phyloP scores from a whole-genome alignment of 2,329 filamentous ascomycete species.

The Gnomoniopsis smithogilvyi region DNA sequence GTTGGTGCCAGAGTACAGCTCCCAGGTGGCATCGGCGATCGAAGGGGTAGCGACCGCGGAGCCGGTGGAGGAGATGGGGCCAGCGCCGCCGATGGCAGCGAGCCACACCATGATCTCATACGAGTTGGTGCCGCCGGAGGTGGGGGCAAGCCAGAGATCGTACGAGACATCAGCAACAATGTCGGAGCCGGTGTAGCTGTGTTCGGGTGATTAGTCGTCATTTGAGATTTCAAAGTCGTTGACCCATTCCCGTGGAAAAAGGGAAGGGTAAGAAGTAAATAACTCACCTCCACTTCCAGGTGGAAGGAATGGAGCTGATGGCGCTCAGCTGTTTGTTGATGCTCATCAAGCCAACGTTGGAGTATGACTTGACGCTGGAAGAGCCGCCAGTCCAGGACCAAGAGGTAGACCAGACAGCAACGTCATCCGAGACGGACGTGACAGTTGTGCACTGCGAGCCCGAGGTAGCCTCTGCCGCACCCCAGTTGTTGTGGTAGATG shows the following conservation, averaged over 20 bases:
- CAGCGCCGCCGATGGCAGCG: slow-evolving; percentile 53
- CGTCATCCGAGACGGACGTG: slow-evolving; percentile 30
- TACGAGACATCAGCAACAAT: slow-evolving; percentile 56
- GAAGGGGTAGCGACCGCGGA: slow-evolving; percentile 50
- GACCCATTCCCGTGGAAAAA: no score
- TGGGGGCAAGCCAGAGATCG: slow-evolving; percentile 55
- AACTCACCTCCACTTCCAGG: slow-evolving; percentile 36
- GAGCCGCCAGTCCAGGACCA: slow-evolving; percentile 41
- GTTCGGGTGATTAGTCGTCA: no score
- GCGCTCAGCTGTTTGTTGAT: slow-evolving; percentile 31
- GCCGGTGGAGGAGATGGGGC: slow-evolving; percentile 53
- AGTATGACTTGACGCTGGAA: slow-evolving; percentile 42
- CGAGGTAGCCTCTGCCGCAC: slow-evolving; percentile 30
- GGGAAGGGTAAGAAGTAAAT: not conserved
- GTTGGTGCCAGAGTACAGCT: slow-evolving; percentile 60
- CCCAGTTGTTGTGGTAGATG: slow-evolving; percentile 54
- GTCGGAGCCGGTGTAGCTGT: slow-evolving; percentile 31
- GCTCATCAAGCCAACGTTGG: slow-evolving; percentile 37
- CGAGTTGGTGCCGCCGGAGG: slow-evolving; percentile 38
- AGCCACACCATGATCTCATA: slow-evolving; percentile 69
- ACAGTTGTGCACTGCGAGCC: slow-evolving; percentile 42
- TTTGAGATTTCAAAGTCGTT: no score
- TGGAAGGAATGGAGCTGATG: slow-evolving; percentile 33
- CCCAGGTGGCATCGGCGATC: slow-evolving; percentile 52
- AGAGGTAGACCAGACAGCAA: slow-evolving; percentile 38